Percentiles rank a stretch among this genome's conserved stretches.
Evolutionary conservation across 139 green algal species (phyloP).

Genomic region (Ettlia oleoabundans): DNA sequence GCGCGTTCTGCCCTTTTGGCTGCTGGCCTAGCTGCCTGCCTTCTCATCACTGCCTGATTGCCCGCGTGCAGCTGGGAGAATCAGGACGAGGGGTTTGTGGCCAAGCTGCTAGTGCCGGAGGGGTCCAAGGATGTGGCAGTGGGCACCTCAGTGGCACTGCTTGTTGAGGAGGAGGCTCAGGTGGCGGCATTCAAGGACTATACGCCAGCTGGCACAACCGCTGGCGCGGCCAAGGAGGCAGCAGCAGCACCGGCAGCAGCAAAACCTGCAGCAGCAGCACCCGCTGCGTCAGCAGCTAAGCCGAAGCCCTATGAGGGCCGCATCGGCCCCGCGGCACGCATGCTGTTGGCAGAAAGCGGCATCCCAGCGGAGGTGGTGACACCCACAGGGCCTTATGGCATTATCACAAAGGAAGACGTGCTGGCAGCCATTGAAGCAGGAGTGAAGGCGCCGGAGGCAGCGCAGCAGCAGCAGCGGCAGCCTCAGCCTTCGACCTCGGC

Average conservation of each 20-base stretch:
- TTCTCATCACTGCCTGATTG: not conserved
- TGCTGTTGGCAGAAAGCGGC: constrained; percentile 60
- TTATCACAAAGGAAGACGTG: constrained; percentile 93
- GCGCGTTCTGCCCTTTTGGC: not conserved
- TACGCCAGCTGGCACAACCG: not conserved
- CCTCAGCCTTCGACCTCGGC: constrained; percentile 6
- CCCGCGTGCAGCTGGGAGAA: constrained; percentile 40
- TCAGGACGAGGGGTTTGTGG: constrained; percentile 86
- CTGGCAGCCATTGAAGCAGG: constrained; percentile 74
- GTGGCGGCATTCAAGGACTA: constrained; percentile 78
- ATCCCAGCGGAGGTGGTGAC: constrained; percentile 47
- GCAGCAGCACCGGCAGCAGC: not conserved
- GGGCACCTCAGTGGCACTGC: constrained; percentile 76
- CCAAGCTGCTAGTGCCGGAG: constrained; percentile 70
- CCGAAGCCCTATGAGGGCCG: constrained; percentile 48
- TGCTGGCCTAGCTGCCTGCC: not conserved
- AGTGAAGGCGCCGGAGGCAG: not conserved
- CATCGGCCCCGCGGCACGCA: constrained; percentile 74
- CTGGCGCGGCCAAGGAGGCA: not conserved
- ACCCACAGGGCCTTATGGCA: constrained; percentile 75
- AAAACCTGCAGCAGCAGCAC: not conserved
- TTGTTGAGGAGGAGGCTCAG: constrained; percentile 85
- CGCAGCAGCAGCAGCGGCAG: constrained; percentile 9
- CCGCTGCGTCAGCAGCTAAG: not conserved
- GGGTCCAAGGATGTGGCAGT: constrained; percentile 74